Base-by-base conservation (phyloP, 257 asterid species). In the Primulina eburnea region DNA sequence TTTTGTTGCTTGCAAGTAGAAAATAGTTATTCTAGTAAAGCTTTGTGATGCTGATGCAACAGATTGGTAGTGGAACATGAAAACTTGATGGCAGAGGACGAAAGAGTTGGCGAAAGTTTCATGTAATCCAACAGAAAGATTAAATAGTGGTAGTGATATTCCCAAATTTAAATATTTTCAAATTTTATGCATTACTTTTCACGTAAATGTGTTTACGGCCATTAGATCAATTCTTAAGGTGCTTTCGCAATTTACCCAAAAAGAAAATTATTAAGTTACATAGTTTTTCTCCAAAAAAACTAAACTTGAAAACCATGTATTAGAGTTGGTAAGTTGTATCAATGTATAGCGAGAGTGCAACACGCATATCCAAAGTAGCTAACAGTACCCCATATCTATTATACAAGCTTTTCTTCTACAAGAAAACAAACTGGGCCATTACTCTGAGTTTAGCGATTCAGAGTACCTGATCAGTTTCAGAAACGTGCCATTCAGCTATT, bases 401-500 rank as follows among this genome's bases (percentile, higher is more conserved):
- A 40, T 33, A 68, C 43, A 17, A 62, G 30, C 21, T 14, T 59
- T 8, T 35, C 34, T 50, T 14, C 53, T 12, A 50, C 53, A 43
- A 43, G 4, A 43, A 2, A 50, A 50, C 20, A 50, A 50, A 3
- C 53, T 43, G 5, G n/a, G 20, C 21, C 56, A 4, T 50, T 28
- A 9, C 53, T 43, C 16, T n/a, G 14, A 50, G 50, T 56, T 40
- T 20, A 38, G 18, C 40, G n/a, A 73, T 70, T 76, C 69, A 70
- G 52, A 73, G 66, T 4, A 57, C 69, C 69, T 70, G 69, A 67
- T 84, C 84, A 5, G 83, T 32, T 63, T 77, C 88, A 37, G 37
- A 70, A 18, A 71, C 72, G 16, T 77, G 85, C 97, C 96, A 88
- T 75, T 91, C 96, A 7, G 84, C 85, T 55, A 85, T 67, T 5